Evolutionary conservation across 179 eudicot genomes (phyloP).

Genomic region (Camellia oleifera): DNA sequence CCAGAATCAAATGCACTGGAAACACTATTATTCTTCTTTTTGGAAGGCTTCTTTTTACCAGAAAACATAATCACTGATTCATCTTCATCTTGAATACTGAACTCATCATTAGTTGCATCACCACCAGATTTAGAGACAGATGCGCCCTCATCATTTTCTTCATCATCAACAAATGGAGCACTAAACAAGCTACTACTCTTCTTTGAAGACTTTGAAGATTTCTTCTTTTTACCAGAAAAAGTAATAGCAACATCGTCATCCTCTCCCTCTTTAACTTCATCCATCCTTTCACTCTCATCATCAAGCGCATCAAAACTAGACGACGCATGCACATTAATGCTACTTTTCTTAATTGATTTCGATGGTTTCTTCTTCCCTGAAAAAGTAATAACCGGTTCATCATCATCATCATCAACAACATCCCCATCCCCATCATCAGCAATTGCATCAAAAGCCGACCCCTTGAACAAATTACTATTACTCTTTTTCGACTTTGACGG

Average conservation of each 20-base stretch:
- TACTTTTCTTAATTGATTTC: conserved; percentile 38
- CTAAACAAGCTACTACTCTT: conserved; percentile 42
- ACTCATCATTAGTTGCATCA: conserved; percentile 23
- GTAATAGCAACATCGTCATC: conserved; percentile 31
- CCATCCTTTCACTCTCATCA: conserved; percentile 27
- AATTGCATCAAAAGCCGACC: conserved; percentile 43
- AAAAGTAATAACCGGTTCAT: conserved; percentile 40
- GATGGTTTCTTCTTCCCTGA: conserved; percentile 63
- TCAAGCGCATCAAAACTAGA: conserved; percentile 38
- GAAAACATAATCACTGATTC: conserved; percentile 45
- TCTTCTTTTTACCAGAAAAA: conserved; percentile 57
- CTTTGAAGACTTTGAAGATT: conserved; percentile 49
- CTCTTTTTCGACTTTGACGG: conserved; percentile 47
- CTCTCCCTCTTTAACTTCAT: conserved; percentile 25
- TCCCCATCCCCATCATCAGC: conserved; percentile 42
- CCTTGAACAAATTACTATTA: conserved; percentile 26
- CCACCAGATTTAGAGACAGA: conserved; percentile 31
- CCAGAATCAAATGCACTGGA: conserved; percentile 34
- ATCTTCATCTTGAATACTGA: conserved; percentile 37
- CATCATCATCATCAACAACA: conserved; percentile 37
- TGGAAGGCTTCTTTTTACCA: conserved; percentile 91
- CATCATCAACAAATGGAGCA: conserved; percentile 51
- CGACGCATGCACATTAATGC: conserved; percentile 24
- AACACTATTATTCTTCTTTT: conserved; percentile 55
- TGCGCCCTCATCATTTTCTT: conserved; percentile 45